Evolutionary conservation across 1,139 yeast species (phyloP).

Genomic region (Saccharomyces hybrid): DNA sequence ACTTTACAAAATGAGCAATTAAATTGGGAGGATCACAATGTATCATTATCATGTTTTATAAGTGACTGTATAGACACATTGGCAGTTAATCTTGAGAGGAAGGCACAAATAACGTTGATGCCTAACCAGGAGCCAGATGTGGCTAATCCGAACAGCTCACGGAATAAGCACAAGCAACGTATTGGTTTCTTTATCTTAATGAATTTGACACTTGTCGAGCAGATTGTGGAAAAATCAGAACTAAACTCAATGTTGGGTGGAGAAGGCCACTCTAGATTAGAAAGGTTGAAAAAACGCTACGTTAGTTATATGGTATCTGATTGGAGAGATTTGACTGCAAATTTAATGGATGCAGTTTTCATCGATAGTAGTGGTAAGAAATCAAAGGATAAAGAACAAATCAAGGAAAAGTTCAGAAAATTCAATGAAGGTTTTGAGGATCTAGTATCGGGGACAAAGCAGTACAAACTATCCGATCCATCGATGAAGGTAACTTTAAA

Average conservation of each 20-base stretch:
- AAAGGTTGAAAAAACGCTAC: slow-evolving; percentile 64
- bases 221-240: slow-evolving; percentile 56
- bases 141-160: slow-evolving; percentile 19
- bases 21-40: slow-evolving; percentile 38
- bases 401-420: slow-evolving; percentile 75
- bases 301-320: slow-evolving; percentile 69
- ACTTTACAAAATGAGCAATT: slow-evolving; percentile 20
- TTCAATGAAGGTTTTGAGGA: slow-evolving; percentile 82
- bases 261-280: slow-evolving; percentile 57
- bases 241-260: slow-evolving; percentile 49
- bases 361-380: slow-evolving; percentile 41
- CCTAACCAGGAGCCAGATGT: slow-evolving; percentile 33
- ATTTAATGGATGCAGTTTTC: slow-evolving; percentile 64
- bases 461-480: slow-evolving; percentile 59
- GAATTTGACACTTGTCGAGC: slow-evolving; percentile 68
- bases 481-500: slow-evolving; percentile 42
- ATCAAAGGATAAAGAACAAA: slow-evolving; percentile 70
- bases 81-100: slow-evolving; percentile 51
- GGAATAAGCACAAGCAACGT: slow-evolving; percentile 32
- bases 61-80: slow-evolving; percentile 73
- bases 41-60: slow-evolving; percentile 53
- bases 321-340: slow-evolving; percentile 76
- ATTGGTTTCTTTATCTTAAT: slow-evolving; percentile 66
- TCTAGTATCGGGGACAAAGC: slow-evolving; percentile 55
- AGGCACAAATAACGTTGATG: slow-evolving; percentile 40